phyloP scores from a whole-genome alignment of 805 yeast genomes.

The Candida cerambycidarum region DNA sequence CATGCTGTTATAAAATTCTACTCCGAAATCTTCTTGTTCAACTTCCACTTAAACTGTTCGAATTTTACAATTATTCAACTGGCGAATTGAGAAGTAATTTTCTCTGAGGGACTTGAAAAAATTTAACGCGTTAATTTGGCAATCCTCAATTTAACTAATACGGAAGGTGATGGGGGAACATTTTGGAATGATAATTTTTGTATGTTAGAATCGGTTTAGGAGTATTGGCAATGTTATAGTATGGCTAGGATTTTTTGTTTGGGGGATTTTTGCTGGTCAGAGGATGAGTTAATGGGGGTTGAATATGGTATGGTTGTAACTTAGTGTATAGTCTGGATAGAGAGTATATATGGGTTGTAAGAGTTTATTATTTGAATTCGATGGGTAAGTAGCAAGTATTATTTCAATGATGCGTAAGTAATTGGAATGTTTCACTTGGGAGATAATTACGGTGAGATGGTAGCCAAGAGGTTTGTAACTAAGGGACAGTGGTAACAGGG shows the following conservation, averaged over 20 bases:
- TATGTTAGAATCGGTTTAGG: no score
- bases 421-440: no score
- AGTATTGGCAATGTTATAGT: no score
- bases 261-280: neutral
- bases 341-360: no score
- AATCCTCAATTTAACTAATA: constrained; percentile 1
- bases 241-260: no score
- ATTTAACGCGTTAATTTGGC: constrained; percentile 7
- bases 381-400: no score
- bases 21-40: neutral
- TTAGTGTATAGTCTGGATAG: neutral
- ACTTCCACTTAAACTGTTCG: neutral
- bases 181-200: no score
- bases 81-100: constrained; percentile 7
- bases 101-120: constrained; percentile 4
- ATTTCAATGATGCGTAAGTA: no score
- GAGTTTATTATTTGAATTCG: no score
- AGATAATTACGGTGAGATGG: no score
- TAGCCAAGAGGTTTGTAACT: no score
- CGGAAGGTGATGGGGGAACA: neutral
- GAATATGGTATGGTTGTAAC: neutral
- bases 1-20: neutral
- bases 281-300: neutral
- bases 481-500: no score
- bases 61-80: neutral